Evolutionary conservation across 2,329 filamentous ascomycete species (phyloP).

Genomic region (Fusarium pseudocircinatum): DNA sequence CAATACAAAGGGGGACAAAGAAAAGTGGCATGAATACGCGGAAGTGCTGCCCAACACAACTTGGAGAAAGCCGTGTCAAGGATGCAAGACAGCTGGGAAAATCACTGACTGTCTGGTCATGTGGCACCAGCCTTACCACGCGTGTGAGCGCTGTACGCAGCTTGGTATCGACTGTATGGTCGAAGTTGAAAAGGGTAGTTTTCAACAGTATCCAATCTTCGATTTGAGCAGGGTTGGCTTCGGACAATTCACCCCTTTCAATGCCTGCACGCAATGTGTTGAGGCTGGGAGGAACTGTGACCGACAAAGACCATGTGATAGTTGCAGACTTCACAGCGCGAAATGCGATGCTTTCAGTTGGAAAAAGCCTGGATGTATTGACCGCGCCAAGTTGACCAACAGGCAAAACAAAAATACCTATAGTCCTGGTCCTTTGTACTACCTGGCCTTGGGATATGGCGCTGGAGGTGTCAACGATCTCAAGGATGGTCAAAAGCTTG

Average conservation of each 20-base stretch:
- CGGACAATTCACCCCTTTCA: slow-evolving; percentile 43
- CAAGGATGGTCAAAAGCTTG: slow-evolving; percentile 30
- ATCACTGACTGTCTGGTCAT: slow-evolving; percentile 4
- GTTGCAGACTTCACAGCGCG: slow-evolving; percentile 33
- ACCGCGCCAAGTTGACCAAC: not conserved
- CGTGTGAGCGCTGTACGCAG: slow-evolving; percentile 42
- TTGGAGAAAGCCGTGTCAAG: slow-evolving; percentile 25
- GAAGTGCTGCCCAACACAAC: not conserved
- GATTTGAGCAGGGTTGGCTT: slow-evolving; percentile 47
- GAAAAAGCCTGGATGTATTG: not conserved
- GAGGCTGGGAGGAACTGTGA: slow-evolving; percentile 45
- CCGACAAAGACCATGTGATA: slow-evolving; percentile 51
- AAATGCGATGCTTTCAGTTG: slow-evolving; percentile 1
- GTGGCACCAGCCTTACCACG: not conserved
- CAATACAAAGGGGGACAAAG: not conserved
- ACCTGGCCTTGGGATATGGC: slow-evolving; percentile 45
- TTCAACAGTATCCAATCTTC: slow-evolving; percentile 27
- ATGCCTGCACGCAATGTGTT: slow-evolving; percentile 31
- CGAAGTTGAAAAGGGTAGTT: too few species aligned
- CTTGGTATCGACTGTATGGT: slow-evolving; percentile 45
- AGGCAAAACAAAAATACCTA: too few species aligned
- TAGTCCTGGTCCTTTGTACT: slow-evolving; percentile 47
- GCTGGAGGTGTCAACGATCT: slow-evolving; percentile 36
- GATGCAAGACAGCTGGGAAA: not conserved
- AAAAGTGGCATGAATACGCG: slow-evolving; percentile 4